Percentiles rank a stretch among this genome's conserved stretches.
Conservation (phyloP, 768 basidiomycete genomes). For the Albatrellus ellisii region DNA sequence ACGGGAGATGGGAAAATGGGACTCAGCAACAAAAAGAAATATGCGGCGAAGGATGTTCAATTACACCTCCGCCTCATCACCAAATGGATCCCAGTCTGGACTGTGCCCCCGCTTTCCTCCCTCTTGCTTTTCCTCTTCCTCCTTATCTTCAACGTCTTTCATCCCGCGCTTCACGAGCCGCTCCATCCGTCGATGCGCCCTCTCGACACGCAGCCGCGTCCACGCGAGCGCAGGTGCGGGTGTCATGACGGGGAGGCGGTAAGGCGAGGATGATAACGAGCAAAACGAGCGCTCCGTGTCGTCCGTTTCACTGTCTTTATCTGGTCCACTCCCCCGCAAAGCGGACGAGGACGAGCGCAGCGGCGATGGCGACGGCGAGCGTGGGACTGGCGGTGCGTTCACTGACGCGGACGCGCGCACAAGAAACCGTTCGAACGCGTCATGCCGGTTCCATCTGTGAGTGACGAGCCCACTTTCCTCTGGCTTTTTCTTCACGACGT, state of each 20-base stretch:
- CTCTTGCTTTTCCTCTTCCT: background rate
- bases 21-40: too few species aligned
- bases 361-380: slow-evolving; percentile 3
- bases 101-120: background rate
- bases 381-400: slow-evolving; percentile 12
- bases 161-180: slow-evolving; percentile 16
- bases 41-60: too few species aligned
- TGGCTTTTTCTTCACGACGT: slow-evolving; percentile 9
- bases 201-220: slow-evolving; percentile 18
- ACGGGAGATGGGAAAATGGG: too few species aligned
- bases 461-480: slow-evolving; percentile 14
- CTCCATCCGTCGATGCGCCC: slow-evolving; percentile 15
- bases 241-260: slow-evolving; percentile 8
- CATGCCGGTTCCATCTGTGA: slow-evolving; percentile 17
- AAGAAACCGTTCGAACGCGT: slow-evolving; percentile 19
- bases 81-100: too few species aligned
- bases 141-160: slow-evolving; percentile 7
- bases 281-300: background rate
- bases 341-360: slow-evolving; percentile 6
- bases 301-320: background rate
- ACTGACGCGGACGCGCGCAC: slow-evolving; percentile 11
- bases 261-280: slow-evolving; percentile 7
- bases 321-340: too few species aligned
- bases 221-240: slow-evolving; percentile 17
- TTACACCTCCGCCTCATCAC: too few species aligned